Evolutionary conservation across 148 eudicot genomes (phyloP).

Genomic region (Salicornia ramosissima): DNA sequence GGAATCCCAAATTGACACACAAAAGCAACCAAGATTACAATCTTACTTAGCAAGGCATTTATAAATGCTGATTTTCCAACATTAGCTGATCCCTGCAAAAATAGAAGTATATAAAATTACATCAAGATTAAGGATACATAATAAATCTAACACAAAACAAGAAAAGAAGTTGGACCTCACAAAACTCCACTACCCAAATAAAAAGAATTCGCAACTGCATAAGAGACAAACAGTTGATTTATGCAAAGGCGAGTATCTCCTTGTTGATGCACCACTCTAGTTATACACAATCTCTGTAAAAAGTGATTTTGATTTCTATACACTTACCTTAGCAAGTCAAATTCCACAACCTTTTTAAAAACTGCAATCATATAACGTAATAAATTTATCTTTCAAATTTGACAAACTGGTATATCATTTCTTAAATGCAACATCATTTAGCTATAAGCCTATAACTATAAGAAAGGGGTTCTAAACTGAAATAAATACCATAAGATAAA

Average conservation of each 20-base stretch:
- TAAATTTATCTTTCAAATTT: neutral
- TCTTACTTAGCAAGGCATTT: constrained; percentile 82
- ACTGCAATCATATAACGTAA: neutral
- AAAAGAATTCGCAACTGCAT: neutral
- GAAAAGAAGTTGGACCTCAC: neutral
- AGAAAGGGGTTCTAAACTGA: too few relatives aligned
- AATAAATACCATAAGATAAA: too few relatives aligned
- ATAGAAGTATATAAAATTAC: constrained; percentile 1
- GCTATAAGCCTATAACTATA: too few relatives aligned
- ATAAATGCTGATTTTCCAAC: constrained; percentile 99
- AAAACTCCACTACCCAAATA: neutral
- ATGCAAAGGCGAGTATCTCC: neutral
- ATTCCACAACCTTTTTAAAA: neutral
- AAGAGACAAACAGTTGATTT: neutral
- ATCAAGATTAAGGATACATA: neutral
- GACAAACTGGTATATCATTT: neutral
- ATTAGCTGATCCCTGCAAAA: constrained; percentile 82
- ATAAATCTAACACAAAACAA: neutral
- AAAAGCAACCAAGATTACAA: neutral
- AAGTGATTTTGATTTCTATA: neutral
- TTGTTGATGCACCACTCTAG: too few relatives aligned
- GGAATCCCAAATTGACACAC: neutral
- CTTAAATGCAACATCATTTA: too few relatives aligned
- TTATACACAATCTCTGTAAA: neutral
- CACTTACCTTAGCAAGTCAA: neutral